Evolutionary conservation across 768 basidiomycete species (phyloP).

Genomic region (Termitomyces sp.): DNA sequence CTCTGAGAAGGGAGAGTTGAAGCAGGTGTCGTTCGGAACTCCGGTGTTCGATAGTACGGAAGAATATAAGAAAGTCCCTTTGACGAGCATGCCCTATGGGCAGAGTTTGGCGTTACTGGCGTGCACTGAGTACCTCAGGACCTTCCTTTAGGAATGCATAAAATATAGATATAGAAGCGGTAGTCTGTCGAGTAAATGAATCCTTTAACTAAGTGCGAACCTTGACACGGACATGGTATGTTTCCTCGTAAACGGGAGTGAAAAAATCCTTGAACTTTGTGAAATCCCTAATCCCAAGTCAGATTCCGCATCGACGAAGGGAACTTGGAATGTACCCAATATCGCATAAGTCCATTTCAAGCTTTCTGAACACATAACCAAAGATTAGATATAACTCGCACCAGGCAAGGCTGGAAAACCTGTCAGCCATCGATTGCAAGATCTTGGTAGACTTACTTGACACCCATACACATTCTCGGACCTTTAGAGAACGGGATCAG

Average conservation of each 20-base stretch:
- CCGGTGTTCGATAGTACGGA: conserved; percentile 48
- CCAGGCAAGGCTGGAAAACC: conserved; percentile 36
- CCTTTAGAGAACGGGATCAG: conserved; percentile 45
- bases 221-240: conserved; percentile 22
- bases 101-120: conserved; percentile 51
- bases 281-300: conserved; percentile 27
- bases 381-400: conserved; percentile 41
- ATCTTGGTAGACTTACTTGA: conserved; percentile 32
- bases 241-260: conserved; percentile 32
- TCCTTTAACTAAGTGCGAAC: neutral
- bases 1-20: conserved; percentile 43
- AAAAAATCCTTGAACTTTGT: conserved; percentile 33
- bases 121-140: conserved; percentile 46
- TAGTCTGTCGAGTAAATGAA: neutral
- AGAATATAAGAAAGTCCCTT: conserved; percentile 47
- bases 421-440: neutral
- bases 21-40: conserved; percentile 51
- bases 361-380: conserved; percentile 38
- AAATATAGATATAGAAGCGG: neutral
- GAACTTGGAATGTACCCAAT: conserved; percentile 23
- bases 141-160: conserved; percentile 30
- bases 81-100: conserved; percentile 60
- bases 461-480: conserved; percentile 43
- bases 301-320: neutral
- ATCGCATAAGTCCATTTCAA: conserved; percentile 34